Conservation (phyloP, 352 stramenopile species). For the Lagenidium giganteum region DNA sequence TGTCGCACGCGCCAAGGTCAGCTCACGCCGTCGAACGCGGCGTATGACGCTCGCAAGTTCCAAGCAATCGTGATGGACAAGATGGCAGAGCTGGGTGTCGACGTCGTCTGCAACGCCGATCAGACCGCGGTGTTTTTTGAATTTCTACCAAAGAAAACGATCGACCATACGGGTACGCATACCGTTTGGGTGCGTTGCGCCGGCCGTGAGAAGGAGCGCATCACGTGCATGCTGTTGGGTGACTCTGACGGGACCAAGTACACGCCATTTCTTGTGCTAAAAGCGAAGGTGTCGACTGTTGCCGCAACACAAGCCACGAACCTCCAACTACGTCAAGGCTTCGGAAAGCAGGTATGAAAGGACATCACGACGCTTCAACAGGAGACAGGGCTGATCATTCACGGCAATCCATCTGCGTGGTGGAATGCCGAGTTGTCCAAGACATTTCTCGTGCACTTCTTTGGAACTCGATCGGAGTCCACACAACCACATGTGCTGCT, state of each 20-base stretch:
- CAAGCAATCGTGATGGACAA: neutral
- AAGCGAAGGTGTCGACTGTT: slow-evolving; percentile 8
- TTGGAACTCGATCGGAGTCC: slow-evolving; percentile 2
- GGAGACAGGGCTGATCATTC: slow-evolving; percentile 8
- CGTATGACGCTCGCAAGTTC: neutral
- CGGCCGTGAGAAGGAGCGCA: slow-evolving; percentile 18
- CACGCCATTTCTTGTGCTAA: slow-evolving; percentile 21
- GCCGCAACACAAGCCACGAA: slow-evolving; percentile 1
- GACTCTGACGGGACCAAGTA: slow-evolving; percentile 19
- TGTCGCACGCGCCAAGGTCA: slow-evolving; percentile 13
- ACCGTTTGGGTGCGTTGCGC: slow-evolving; percentile 20
- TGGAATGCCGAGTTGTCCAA: slow-evolving; percentile 24
- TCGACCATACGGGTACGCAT: slow-evolving; percentile 5
- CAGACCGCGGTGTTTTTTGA: slow-evolving; percentile 6
- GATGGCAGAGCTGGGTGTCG: neutral
- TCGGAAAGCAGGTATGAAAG: slow-evolving; percentile 12
- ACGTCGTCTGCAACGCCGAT: slow-evolving; percentile 7
- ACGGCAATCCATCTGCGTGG: slow-evolving; percentile 22
- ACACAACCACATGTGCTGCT: slow-evolving; percentile 4
- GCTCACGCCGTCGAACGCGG: neutral
- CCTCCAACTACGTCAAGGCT: slow-evolving; percentile 8
- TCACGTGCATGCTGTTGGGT: slow-evolving; percentile 20
- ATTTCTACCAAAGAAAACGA: neutral
- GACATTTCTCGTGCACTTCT: slow-evolving; percentile 16
- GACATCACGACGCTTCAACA: slow-evolving; percentile 14